Evolutionary conservation across 495 filamentous ascomycete genomes (phyloP).

Genomic region (Lentithecium fluviatile): DNA sequence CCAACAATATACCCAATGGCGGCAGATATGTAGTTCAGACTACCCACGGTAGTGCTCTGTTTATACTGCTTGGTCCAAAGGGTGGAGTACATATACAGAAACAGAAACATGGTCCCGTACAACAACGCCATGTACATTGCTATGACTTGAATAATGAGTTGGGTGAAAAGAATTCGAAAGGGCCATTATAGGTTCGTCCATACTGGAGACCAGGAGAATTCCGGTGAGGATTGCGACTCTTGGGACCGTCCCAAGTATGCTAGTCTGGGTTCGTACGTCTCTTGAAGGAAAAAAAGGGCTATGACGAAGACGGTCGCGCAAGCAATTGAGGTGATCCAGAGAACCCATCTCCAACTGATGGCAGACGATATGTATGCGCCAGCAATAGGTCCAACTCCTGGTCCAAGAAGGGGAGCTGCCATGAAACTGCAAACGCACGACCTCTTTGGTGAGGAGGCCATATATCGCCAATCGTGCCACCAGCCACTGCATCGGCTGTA

Average conservation of each 20-base stretch:
- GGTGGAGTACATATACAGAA: slow-evolving; percentile 41
- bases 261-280: slow-evolving; percentile 28
- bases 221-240: slow-evolving; percentile 27
- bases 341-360: slow-evolving; percentile 63
- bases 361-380: slow-evolving; percentile 54
- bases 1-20: slow-evolving; percentile 44
- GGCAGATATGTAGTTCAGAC: slow-evolving; percentile 47
- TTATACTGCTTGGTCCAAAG: slow-evolving; percentile 48
- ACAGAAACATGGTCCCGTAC: slow-evolving; percentile 40
- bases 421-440: slow-evolving; percentile 51
- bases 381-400: slow-evolving; percentile 54
- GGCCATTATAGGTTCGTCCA: slow-evolving; percentile 29
- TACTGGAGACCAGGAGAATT: too few relatives aligned
- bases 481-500: slow-evolving; percentile 50
- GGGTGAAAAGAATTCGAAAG: slow-evolving; percentile 36
- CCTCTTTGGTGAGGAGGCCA: slow-evolving; percentile 49
- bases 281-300: slow-evolving; percentile 11
- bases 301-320: background rate
- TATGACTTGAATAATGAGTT: slow-evolving; percentile 38
- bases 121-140: slow-evolving; percentile 39
- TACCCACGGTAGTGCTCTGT: slow-evolving; percentile 33
- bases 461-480: slow-evolving; percentile 56
- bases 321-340: slow-evolving; percentile 54
- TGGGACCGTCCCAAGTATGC: background rate
- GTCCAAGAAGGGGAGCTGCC: slow-evolving; percentile 54